Evolutionary conservation across 768 basidiomycete species (phyloP), one percentile per base, ranked within the genome.

Genomic region (Neoboletus subvelutipes): DNA sequence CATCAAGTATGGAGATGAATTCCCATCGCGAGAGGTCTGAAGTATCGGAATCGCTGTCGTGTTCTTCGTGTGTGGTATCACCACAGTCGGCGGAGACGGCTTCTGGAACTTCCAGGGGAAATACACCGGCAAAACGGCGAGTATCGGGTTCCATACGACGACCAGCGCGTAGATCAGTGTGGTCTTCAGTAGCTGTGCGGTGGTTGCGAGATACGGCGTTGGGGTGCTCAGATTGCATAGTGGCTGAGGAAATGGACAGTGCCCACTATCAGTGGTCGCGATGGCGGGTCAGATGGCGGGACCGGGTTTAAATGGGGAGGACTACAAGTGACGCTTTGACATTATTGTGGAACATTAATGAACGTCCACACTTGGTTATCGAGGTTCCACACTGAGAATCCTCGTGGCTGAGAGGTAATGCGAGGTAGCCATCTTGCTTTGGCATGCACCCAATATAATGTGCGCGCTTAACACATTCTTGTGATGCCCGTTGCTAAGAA

Each of bases 91-190:
- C 36, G 36, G 57, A 54, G 26, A 55, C 9, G 8, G 28, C 31
- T 24, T 52, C 55, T 36, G 51, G 53, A 13, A 42, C 43, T 18
- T 68, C 59, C 7, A 43, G 22, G 41, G 61, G 49, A 39, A 71
- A 64, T 48, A 71, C 55, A 20, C 45, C 20, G 2, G 60, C 72
- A 39, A 68, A 71, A 37, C 72, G 68, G 34, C 72, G 69, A 49
- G 63, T 68, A 11, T 72, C 63, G 17, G 47, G 54, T 13, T 51
- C 53, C n/a, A n/a, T 7, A 20, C 45, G 42, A 18, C 43, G 53
- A 33, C 41, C 33, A 18, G 43, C 24, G 36, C 34, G 39, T 45
- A 41, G 52, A 49, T 57, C 56, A 7, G 47, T 28, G 28, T 41
- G 24, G 54, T 26, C 4, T 28, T 31, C 52, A 18, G 54, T 34